Percentiles rank a stretch among this genome's conserved stretches.
Conservation (phyloP, 305 asterid genomes). For the Fraxinus platypoda region DNA sequence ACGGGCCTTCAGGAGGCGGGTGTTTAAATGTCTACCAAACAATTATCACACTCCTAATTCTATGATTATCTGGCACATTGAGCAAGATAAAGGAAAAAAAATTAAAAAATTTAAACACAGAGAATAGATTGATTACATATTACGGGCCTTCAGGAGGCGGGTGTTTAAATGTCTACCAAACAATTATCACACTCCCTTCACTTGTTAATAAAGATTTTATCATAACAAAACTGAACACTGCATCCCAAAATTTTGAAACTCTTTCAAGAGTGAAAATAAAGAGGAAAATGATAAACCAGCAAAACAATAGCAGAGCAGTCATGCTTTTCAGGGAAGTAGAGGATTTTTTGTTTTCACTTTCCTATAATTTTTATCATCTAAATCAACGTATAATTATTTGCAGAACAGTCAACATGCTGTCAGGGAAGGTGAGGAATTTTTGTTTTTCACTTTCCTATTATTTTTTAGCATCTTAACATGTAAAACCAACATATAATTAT, state of each 20-base stretch:
- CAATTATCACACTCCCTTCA: background rate
- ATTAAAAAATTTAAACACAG: no score
- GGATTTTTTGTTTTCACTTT: no score
- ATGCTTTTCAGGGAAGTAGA: no score
- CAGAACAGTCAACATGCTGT: background rate
- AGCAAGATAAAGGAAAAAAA: no score
- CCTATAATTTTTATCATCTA: no score
- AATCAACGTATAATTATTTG: no score
- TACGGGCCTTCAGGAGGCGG: background rate
- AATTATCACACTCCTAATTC: background rate
- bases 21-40: background rate
- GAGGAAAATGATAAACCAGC: background rate
- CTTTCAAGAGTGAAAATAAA: background rate
- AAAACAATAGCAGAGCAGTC: background rate
- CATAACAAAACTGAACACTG: background rate
- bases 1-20: background rate
- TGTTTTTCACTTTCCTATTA: background rate
- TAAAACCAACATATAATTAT: background rate
- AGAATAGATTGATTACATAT: no score
- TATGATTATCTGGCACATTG: no score
- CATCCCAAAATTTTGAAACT: background rate
- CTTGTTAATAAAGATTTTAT: background rate
- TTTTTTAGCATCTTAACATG: background rate
- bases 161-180: background rate
- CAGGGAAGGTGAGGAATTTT: background rate